These are phyloP conservation scores for Parachlorella kessleri DNA, from an alignment of 139 green algal species.

Conservation along the genomic window DNA sequence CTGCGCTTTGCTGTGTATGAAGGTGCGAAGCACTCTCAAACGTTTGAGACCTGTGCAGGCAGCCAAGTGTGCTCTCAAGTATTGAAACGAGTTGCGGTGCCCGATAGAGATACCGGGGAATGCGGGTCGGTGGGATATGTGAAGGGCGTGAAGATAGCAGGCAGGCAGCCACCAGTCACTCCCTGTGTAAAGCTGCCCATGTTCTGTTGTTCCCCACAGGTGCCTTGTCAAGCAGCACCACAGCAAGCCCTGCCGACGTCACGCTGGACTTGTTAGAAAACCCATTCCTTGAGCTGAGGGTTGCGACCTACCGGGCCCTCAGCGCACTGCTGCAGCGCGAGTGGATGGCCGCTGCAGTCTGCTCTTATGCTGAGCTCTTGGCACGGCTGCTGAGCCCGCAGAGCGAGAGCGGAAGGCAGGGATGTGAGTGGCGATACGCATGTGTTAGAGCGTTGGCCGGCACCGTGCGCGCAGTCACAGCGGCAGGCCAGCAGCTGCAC, in stretches of 20 bases:
- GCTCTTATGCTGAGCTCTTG: slow-evolving; percentile 2
- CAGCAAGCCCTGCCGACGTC: slow-evolving; percentile 5
- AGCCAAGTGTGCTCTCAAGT: too few species aligned
- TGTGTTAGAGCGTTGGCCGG: neutral
- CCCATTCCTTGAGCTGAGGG: slow-evolving; percentile 21
- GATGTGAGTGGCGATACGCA: slow-evolving; percentile 21
- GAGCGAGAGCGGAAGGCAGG: slow-evolving; percentile 19
- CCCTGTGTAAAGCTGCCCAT: too few species aligned
- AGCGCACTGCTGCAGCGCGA: slow-evolving; percentile 4
- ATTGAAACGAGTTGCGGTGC: too few species aligned
- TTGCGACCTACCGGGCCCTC: slow-evolving; percentile 23
- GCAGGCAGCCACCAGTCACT: too few species aligned
- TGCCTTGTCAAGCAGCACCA: neutral
- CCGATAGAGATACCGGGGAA: too few species aligned
- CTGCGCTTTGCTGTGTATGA: slow-evolving; percentile 28
- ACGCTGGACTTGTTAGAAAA: slow-evolving; percentile 3
- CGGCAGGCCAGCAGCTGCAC: neutral
- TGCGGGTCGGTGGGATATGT: too few species aligned
- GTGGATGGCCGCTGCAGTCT: slow-evolving; percentile 17
- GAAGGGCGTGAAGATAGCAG: too few species aligned
- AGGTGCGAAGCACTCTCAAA: too few species aligned
- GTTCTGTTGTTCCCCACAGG: too few species aligned
- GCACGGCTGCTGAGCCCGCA: slow-evolving; percentile 1
- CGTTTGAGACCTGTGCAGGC: too few species aligned
- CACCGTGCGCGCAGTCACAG: neutral